Conservation (phyloP, 345 rosid genomes). For the Arabidopsis suecica region DNA sequence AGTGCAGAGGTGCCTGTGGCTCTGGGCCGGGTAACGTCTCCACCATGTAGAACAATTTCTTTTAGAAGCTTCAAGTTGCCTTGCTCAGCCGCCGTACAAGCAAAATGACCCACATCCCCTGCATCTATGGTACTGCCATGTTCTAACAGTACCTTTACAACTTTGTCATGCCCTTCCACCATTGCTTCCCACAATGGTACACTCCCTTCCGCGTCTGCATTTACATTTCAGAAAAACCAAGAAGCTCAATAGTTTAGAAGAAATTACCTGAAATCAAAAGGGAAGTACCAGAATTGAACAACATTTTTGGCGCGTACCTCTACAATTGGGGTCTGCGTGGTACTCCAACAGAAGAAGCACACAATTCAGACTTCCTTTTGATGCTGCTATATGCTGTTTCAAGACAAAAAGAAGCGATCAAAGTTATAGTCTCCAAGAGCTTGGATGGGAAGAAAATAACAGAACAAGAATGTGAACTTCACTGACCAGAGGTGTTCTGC, state of each 20-base stretch:
- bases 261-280: not conserved
- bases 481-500: constrained; percentile 79
- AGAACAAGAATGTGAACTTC: not conserved
- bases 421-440: not conserved
- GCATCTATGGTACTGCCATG: constrained; percentile 52
- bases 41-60: constrained; percentile 61
- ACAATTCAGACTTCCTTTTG: constrained; percentile 77
- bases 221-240: not conserved
- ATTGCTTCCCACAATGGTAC: constrained; percentile 89
- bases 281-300: not conserved
- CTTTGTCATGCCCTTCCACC: constrained; percentile 60
- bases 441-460: not conserved
- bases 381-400: constrained; percentile 83
- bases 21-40: constrained; percentile 60
- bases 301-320: constrained; percentile 52
- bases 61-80: constrained; percentile 62
- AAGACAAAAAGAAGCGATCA: not conserved
- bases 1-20: constrained; percentile 72
- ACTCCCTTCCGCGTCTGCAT: constrained; percentile 71
- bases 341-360: constrained; percentile 72
- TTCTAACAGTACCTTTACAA: constrained; percentile 55
- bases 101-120: constrained; percentile 80
- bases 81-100: constrained; percentile 78
- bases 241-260: not conserved
- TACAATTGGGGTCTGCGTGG: constrained; percentile 68